Conservation (phyloP, 2,329 filamentous ascomycete genomes). For the Emmonsiellopsis sp. region DNA sequence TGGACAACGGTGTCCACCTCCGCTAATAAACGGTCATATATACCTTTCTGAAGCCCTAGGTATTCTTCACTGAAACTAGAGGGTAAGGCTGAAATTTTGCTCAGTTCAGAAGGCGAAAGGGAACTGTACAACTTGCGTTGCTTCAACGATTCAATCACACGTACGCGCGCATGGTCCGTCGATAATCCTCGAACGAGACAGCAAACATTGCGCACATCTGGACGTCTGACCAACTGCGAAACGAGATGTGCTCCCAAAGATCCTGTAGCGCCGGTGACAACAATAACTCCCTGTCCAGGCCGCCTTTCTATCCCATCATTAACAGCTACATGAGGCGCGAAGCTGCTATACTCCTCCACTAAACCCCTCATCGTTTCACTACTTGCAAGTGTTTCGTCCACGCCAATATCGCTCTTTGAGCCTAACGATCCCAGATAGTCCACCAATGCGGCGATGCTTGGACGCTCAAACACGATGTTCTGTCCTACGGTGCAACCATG, state of each 20-base stretch:
- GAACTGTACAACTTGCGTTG: constrained; percentile 9
- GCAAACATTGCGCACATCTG: constrained; percentile 38
- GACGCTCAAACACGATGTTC: constrained; percentile 52
- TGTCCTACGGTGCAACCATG: constrained; percentile 30
- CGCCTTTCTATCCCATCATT: background rate
- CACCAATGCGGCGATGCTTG: constrained; percentile 39
- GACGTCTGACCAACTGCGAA: constrained; percentile 29
- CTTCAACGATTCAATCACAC: constrained; percentile 37
- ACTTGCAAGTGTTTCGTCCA: constrained; percentile 14
- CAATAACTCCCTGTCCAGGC: constrained; percentile 17
- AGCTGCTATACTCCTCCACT: constrained; percentile 37
- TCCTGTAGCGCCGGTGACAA: constrained; percentile 57
- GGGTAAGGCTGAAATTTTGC: constrained; percentile 39
- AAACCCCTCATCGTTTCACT: constrained; percentile 37
- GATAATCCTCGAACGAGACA: constrained; percentile 47
- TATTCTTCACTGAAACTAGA: constrained; percentile 37
- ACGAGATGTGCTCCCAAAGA: constrained; percentile 54
- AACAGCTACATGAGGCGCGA: constrained; percentile 19
- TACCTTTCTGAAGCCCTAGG: constrained; percentile 39
- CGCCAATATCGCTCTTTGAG: constrained; percentile 18
- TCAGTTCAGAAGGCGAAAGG: constrained; percentile 6
- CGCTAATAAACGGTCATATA: constrained; percentile 33
- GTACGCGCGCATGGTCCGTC: constrained; percentile 30
- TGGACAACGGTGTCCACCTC: constrained; percentile 48
- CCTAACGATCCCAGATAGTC: constrained; percentile 36